Conservation (phyloP, 108 stramenopile species). For the Cyclotella choctawhatcheeana region DNA sequence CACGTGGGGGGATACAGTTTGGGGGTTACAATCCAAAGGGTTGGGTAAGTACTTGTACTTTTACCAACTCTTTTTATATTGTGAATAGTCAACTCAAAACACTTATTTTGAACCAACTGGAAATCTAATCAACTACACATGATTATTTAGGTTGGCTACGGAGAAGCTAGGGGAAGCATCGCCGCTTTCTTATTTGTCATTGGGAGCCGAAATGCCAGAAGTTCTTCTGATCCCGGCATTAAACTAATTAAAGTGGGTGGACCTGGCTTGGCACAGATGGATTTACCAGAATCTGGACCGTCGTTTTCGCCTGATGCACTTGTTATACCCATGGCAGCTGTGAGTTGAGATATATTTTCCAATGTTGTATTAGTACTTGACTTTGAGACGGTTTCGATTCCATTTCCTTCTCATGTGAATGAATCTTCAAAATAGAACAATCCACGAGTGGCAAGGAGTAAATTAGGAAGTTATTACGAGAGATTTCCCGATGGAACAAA, state of each 20-base stretch:
- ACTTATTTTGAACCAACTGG: no score
- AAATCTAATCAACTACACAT: no score
- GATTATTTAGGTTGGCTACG: constrained; percentile 86
- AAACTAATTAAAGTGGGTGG: constrained; percentile 88
- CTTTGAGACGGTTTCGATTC: no score
- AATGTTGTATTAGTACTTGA: no score
- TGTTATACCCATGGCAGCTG: constrained; percentile 65
- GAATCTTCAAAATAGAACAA: constrained; percentile 41
- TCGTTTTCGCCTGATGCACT: constrained; percentile 84
- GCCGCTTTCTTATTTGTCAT: constrained; percentile 84
- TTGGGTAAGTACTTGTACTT: no score
- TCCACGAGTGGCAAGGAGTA: constrained; percentile 69
- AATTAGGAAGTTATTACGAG: constrained; percentile 86
- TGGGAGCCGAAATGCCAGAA: constrained; percentile 26
- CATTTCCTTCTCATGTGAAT: no score
- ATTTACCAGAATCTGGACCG: constrained; percentile 73
- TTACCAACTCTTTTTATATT: no score
- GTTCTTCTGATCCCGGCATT: constrained; percentile 40
- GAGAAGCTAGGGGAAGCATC: constrained; percentile 83
- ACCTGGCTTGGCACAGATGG: constrained; percentile 74
- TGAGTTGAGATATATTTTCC: not conserved
- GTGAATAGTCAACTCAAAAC: no score
- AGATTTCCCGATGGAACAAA: constrained; percentile 76
- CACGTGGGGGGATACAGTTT: constrained; percentile 60
- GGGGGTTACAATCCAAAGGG: constrained; percentile 88